Conservation (phyloP, 2,329 filamentous ascomycete species). For the Verticillium nonalfalfae region DNA sequence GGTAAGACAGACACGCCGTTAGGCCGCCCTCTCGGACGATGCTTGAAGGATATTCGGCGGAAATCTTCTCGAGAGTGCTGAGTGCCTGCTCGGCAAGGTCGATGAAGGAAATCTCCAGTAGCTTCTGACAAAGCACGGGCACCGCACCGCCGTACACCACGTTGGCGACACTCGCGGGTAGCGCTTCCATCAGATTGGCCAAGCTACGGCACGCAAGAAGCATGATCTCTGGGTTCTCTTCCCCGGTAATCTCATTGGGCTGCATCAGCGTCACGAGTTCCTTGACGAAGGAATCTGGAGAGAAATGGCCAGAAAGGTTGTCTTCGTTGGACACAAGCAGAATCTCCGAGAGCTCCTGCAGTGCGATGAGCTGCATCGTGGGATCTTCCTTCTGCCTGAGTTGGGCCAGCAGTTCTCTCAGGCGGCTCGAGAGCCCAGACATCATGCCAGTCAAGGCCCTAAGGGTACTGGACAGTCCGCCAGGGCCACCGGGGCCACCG, state of each 20-base stretch:
- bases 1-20: slow-evolving; percentile 89
- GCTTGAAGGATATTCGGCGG: slow-evolving; percentile 86
- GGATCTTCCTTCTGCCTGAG: slow-evolving; percentile 79
- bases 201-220: slow-evolving; percentile 91
- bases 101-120: slow-evolving; percentile 94
- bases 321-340: slow-evolving; percentile 94
- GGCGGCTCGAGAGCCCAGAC: slow-evolving; percentile 75
- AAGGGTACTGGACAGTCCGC: slow-evolving; percentile 71
- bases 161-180: slow-evolving; percentile 87
- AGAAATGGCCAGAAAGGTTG: slow-evolving; percentile 90
- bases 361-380: slow-evolving; percentile 81
- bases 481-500: slow-evolving; percentile 56
- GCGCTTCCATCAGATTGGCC: slow-evolving; percentile 94
- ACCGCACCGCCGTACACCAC: slow-evolving; percentile 98
- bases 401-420: slow-evolving; percentile 71
- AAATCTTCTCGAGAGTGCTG: slow-evolving; percentile 96
- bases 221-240: slow-evolving; percentile 96
- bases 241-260: slow-evolving; percentile 70
- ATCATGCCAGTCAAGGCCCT: slow-evolving; percentile 89
- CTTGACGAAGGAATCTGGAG: slow-evolving; percentile 90
- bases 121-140: slow-evolving; percentile 87
- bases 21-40: slow-evolving; percentile 95
- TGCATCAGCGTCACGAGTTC: slow-evolving; percentile 91
- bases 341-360: slow-evolving; percentile 90
- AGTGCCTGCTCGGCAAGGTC: slow-evolving; percentile 95